phyloP scores from a whole-genome alignment of 1,139 yeast genomes.

The Petasospora fabianii region DNA sequence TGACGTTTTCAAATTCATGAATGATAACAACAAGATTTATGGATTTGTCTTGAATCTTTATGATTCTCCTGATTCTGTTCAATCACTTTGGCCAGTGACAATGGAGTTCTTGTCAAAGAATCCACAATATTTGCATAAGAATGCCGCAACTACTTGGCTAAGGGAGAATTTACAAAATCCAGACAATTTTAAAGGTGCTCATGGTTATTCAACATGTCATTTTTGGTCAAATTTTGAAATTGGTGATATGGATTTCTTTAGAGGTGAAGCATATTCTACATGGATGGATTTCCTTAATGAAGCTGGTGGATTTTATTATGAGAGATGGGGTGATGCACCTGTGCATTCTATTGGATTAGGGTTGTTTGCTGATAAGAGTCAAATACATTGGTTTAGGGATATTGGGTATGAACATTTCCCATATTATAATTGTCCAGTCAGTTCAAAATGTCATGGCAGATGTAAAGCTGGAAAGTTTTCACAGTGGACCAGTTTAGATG shows the following conservation, averaged over 20 bases:
- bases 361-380: conserved; percentile 63
- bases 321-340: conserved; percentile 93
- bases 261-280: conserved; percentile 58
- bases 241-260: conserved; percentile 75
- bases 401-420: conserved; percentile 78
- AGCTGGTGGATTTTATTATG: conserved; percentile 79
- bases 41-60: conserved; percentile 69
- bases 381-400: conserved; percentile 86
- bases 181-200: conserved; percentile 44
- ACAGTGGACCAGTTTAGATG: conserved; percentile 40
- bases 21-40: conserved; percentile 56
- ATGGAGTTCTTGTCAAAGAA: conserved; percentile 50
- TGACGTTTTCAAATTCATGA: conserved; percentile 74
- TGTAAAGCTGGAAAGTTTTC: conserved; percentile 48
- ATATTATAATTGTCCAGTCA: conserved; percentile 66
- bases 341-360: conserved; percentile 76
- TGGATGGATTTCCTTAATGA: conserved; percentile 65
- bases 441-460: conserved; percentile 34
- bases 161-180: conserved; percentile 64
- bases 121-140: conserved; percentile 58
- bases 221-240: conserved; percentile 88
- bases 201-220: conserved; percentile 81
- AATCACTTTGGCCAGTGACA: conserved; percentile 68
- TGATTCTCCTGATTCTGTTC: conserved; percentile 62
- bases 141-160: conserved; percentile 73